phyloP scores from a whole-genome alignment of 805 yeast species.

The Yarrowia sp. region DNA sequence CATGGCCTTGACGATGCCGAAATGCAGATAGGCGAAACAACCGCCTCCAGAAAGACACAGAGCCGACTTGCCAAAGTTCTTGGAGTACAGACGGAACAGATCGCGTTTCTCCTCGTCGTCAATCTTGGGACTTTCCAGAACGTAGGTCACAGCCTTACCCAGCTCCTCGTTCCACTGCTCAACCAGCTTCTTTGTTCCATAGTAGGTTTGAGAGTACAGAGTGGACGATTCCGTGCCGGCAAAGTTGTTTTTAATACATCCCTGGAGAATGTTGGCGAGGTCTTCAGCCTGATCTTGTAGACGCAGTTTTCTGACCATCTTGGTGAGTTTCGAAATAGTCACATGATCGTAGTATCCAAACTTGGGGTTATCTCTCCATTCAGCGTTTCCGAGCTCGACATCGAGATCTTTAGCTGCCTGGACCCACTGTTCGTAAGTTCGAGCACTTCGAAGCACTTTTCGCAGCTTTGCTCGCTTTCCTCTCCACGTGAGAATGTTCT shows the following conservation, averaged over 20 bases:
- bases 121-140: conserved; percentile 54
- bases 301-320: conserved; percentile 53
- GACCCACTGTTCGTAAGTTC: conserved; percentile 67
- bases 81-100: conserved; percentile 64
- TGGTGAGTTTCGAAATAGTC: conserved; percentile 60
- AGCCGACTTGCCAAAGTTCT: conserved; percentile 75
- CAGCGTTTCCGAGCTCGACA: conserved; percentile 61
- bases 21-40: conserved; percentile 76
- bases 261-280: conserved; percentile 63
- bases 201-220: conserved; percentile 74
- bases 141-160: conserved; percentile 55
- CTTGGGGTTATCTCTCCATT: conserved; percentile 67
- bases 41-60: conserved; percentile 82
- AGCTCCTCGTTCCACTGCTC: conserved; percentile 63
- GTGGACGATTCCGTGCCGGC: conserved; percentile 79
- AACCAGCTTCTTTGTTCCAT: conserved; percentile 72
- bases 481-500: conserved; percentile 64
- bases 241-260: conserved; percentile 73
- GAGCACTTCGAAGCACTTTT: conserved; percentile 57
- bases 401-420: conserved; percentile 65
- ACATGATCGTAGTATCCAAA: conserved; percentile 74
- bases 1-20: conserved; percentile 76
- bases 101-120: conserved; percentile 55
- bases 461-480: conserved; percentile 63
- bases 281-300: conserved; percentile 53